A percentile compares a stretch with the other conserved stretches of the same genome.
Conservation (phyloP, 305 asterid species). For the Striga hermonthica region DNA sequence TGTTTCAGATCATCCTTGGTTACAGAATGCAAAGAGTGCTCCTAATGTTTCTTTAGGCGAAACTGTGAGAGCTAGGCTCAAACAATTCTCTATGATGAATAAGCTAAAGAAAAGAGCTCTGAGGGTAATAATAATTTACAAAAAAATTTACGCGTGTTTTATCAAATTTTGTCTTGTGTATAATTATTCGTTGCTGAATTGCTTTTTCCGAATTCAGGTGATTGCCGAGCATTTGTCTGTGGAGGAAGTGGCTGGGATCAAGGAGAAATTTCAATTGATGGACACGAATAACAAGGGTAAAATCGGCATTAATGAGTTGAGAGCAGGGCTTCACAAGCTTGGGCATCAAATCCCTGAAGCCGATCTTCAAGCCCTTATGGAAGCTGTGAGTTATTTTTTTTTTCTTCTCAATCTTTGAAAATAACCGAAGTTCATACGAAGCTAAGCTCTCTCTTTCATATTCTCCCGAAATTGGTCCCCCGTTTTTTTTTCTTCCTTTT, state of each 20-base stretch:
- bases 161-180: not conserved
- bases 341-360: slow-evolving; percentile 6
- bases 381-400: slow-evolving; percentile 4
- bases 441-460: too few relatives aligned
- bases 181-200: not conserved
- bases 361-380: slow-evolving; percentile 11
- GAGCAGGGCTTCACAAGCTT: slow-evolving; percentile 9
- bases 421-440: too few relatives aligned
- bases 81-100: slow-evolving; percentile 11
- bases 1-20: slow-evolving; percentile 16
- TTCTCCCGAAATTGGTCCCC: too few relatives aligned
- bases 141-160: too few relatives aligned
- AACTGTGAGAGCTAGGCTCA: slow-evolving; percentile 11
- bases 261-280: slow-evolving; percentile 1
- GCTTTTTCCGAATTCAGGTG: not conserved
- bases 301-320: slow-evolving; percentile 11
- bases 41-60: slow-evolving; percentile 12
- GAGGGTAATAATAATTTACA: slow-evolving; percentile 7
- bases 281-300: slow-evolving; percentile 15
- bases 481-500: too few relatives aligned
- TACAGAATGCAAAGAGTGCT: slow-evolving; percentile 6
- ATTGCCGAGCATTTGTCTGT: slow-evolving; percentile 9
- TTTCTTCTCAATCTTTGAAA: not conserved
- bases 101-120: slow-evolving; percentile 11
- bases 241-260: slow-evolving; percentile 10